These are phyloP conservation scores for Boletus tomentosulus DNA, from an alignment of 768 basidiomycete species.

Conservation along the genomic window DNA sequence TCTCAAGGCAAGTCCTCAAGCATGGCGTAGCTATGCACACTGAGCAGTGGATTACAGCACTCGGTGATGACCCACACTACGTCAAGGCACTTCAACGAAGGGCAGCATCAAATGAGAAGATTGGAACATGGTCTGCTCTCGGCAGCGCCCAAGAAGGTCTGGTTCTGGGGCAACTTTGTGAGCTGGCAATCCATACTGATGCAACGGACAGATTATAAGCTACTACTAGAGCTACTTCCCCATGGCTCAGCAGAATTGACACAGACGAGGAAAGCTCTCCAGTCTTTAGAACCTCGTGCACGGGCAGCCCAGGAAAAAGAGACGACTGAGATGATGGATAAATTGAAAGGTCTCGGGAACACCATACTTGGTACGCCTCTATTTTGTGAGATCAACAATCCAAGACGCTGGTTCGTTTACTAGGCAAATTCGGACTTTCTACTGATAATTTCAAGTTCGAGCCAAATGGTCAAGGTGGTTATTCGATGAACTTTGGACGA, in stretches of 20 bases:
- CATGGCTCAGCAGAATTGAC: conserved; percentile 46
- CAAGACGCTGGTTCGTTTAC: background rate
- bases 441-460: conserved; percentile 98
- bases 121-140: conserved; percentile 82
- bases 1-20: conserved; percentile 51
- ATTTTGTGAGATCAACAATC: background rate
- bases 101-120: conserved; percentile 77
- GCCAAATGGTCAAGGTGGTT: conserved; percentile 93
- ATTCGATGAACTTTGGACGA: conserved; percentile 81
- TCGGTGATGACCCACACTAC: conserved; percentile 83
- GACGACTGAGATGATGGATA: conserved; percentile 87
- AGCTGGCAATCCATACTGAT: background rate
- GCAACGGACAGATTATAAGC: conserved; percentile 62
- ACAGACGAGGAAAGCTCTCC: conserved; percentile 48
- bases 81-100: conserved; percentile 86
- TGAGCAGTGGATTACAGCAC: conserved; percentile 45
- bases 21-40: background rate
- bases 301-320: conserved; percentile 80
- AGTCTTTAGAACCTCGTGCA: conserved; percentile 58
- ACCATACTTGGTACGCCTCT: conserved; percentile 66
- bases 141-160: conserved; percentile 81
- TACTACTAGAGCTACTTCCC: conserved; percentile 62
- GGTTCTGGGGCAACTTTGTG: background rate
- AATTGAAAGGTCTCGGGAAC: conserved; percentile 91
- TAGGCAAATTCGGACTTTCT: conserved; percentile 89